Conservation (phyloP, 768 basidiomycete genomes). For the Suillus placidus region DNA sequence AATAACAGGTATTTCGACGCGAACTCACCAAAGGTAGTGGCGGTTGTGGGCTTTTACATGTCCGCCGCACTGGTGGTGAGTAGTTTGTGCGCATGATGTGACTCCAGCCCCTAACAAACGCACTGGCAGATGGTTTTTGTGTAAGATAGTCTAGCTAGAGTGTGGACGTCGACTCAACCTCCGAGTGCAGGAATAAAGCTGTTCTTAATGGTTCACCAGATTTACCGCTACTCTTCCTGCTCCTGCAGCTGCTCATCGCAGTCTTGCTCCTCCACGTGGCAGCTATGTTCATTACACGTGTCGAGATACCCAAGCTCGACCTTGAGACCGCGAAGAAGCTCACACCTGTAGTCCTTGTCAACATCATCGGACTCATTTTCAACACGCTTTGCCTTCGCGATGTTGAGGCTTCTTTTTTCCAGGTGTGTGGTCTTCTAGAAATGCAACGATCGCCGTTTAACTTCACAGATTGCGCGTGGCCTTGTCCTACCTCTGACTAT, state of each 20-base stretch:
- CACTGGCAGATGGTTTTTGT: conserved; percentile 52
- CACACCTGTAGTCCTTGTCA: conserved; percentile 63
- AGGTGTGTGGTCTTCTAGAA: conserved; percentile 42
- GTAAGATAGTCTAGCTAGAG: conserved; percentile 29
- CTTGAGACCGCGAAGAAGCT: conserved; percentile 58
- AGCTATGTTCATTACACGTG: conserved; percentile 47
- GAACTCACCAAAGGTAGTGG: conserved; percentile 56
- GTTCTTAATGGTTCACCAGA: conserved; percentile 69
- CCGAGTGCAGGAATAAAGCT: conserved; percentile 64
- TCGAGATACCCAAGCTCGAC: conserved; percentile 62
- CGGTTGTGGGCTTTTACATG: conserved; percentile 83
- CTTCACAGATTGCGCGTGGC: conserved; percentile 74
- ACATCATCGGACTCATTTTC: conserved; percentile 76
- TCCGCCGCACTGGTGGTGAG: conserved; percentile 70
- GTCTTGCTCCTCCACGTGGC: conserved; percentile 63
- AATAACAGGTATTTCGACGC: conserved; percentile 29
- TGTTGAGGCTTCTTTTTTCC: conserved; percentile 83
- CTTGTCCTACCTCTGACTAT: conserved; percentile 85
- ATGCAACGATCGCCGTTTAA: background rate
- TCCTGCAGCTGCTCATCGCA: conserved; percentile 69
- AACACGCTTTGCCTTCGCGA: conserved; percentile 78
- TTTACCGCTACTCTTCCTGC: conserved; percentile 67
- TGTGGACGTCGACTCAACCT: background rate
- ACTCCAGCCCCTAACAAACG: conserved; percentile 10
- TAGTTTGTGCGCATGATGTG: conserved; percentile 16